phyloP scores from a whole-genome alignment of 345 rosid genomes.

The Capsella bursapastoris region DNA sequence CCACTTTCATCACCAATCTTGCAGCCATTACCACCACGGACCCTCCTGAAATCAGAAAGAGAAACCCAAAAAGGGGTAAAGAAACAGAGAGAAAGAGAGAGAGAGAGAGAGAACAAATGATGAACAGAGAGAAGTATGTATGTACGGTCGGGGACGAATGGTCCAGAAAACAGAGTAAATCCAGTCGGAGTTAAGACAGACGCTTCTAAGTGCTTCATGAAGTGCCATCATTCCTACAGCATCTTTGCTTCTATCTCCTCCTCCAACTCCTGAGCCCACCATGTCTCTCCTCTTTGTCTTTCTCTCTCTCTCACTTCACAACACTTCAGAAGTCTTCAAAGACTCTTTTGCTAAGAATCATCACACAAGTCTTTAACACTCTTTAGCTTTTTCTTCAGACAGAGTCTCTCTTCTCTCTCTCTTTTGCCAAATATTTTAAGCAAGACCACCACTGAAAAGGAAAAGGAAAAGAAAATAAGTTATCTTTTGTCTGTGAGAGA shows the following conservation, averaged over 20 bases:
- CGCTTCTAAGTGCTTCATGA: slow-evolving; percentile 98
- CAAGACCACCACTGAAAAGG: slow-evolving; percentile 24
- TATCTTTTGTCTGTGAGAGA: slow-evolving; percentile 40
- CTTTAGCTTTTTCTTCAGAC: slow-evolving; percentile 44
- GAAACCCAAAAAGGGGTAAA: slow-evolving; percentile 34
- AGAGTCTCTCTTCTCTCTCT: not conserved
- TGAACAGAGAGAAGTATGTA: slow-evolving; percentile 22
- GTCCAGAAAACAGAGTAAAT: slow-evolving; percentile 99
- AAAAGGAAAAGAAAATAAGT: slow-evolving; percentile 31
- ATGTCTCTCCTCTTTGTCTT: slow-evolving; percentile 50
- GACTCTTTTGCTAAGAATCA: slow-evolving; percentile 33
- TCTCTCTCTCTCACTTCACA: slow-evolving; percentile 17
- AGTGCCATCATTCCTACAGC: slow-evolving; percentile 99
- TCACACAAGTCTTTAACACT: slow-evolving; percentile 20
- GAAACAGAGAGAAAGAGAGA: slow-evolving; percentile 36
- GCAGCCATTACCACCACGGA: slow-evolving; percentile 97
- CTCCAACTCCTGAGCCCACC: slow-evolving; percentile 98
- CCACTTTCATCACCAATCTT: slow-evolving; percentile 99
- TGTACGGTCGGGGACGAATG: slow-evolving; percentile 99
- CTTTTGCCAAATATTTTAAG: slow-evolving; percentile 21
- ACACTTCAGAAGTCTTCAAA: slow-evolving; percentile 33
- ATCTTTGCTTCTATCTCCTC: slow-evolving; percentile 97
- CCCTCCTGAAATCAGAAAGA: slow-evolving; percentile 68
- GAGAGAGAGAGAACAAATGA: slow-evolving; percentile 31
- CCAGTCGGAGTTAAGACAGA: slow-evolving; percentile 98